phyloP scores from a whole-genome alignment of 352 stramenopile species.

The Pythium aristosporum region DNA sequence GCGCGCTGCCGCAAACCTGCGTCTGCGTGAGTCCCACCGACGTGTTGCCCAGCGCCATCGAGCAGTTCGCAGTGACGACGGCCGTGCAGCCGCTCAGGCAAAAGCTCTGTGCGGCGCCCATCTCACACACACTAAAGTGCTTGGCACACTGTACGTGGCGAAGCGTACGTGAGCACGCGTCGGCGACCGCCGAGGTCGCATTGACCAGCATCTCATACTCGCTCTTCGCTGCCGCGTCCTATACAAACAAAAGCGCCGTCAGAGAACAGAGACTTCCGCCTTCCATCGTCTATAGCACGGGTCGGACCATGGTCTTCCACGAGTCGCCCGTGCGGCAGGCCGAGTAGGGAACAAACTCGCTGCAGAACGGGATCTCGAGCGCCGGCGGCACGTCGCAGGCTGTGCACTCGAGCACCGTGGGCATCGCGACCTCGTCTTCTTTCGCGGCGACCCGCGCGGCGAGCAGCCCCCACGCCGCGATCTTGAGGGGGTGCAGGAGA shows the following conservation, averaged over 20 bases:
- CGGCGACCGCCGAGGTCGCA: constrained; percentile 5
- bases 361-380: constrained; percentile 56
- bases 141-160: constrained; percentile 52
- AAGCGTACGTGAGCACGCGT: constrained; percentile 35
- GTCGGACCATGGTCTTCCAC: constrained; percentile 37
- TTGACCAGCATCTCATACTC: constrained; percentile 40
- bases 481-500: constrained; percentile 8
- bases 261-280: neutral
- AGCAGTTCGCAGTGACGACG: constrained; percentile 46
- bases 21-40: constrained; percentile 16
- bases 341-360: constrained; percentile 47
- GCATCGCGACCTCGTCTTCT: constrained; percentile 14
- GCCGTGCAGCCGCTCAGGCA: constrained; percentile 49
- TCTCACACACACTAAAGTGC: constrained; percentile 70
- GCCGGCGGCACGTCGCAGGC: constrained; percentile 53
- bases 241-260: neutral
- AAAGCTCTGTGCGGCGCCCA: constrained; percentile 57
- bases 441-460: neutral
- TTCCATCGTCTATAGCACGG: neutral
- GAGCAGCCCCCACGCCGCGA: neutral
- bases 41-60: constrained; percentile 7
- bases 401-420: constrained; percentile 36
- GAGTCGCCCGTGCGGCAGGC: constrained; percentile 49
- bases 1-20: constrained; percentile 35
- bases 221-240: constrained; percentile 39